Percentiles rank a stretch among this genome's conserved stretches.
These are phyloP conservation scores for Stereum hirsutum DNA, from an alignment of 1,284 basidiomycete species.

Conservation along the genomic window DNA sequence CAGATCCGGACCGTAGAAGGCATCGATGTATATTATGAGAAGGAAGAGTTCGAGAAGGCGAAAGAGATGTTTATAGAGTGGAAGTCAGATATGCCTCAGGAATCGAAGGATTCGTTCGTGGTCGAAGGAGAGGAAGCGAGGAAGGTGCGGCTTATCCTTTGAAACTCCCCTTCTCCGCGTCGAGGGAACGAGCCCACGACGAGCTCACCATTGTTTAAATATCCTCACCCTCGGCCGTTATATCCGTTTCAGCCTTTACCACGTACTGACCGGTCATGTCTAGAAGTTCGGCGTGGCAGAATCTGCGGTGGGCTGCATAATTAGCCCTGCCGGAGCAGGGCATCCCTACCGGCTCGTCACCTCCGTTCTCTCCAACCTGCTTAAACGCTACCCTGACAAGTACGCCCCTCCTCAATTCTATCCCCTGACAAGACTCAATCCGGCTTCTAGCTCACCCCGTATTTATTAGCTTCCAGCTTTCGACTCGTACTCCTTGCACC, in stretches of 20 bases:
- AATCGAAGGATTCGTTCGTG: constrained; percentile 22
- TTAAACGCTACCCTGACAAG: constrained; percentile 25
- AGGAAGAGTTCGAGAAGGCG: constrained; percentile 23
- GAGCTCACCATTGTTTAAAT: too few species aligned
- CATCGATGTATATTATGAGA: constrained; percentile 28
- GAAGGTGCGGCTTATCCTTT: constrained; percentile 17
- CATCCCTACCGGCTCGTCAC: constrained; percentile 40
- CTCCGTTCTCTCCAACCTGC: constrained; percentile 27
- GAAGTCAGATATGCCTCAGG: constrained; percentile 28
- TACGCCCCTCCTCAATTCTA: constrained; percentile 14
- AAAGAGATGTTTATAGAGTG: constrained; percentile 24
- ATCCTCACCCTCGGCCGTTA: too few species aligned
- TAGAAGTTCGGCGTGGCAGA: constrained; percentile 29
- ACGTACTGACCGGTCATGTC: background rate
- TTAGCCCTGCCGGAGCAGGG: constrained; percentile 29
- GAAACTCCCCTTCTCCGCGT: background rate
- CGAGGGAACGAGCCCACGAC: background rate
- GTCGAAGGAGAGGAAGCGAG: constrained; percentile 24
- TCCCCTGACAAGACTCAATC: background rate
- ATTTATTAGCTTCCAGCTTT: constrained; percentile 26
- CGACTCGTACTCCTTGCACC: constrained; percentile 31
- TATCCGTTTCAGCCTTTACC: too few species aligned
- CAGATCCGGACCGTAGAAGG: constrained; percentile 34
- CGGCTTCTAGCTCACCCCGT: background rate
- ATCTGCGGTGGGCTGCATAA: constrained; percentile 28